Conservation (phyloP, 2,329 filamentous ascomycete species). For the Claviceps sp. region DNA sequence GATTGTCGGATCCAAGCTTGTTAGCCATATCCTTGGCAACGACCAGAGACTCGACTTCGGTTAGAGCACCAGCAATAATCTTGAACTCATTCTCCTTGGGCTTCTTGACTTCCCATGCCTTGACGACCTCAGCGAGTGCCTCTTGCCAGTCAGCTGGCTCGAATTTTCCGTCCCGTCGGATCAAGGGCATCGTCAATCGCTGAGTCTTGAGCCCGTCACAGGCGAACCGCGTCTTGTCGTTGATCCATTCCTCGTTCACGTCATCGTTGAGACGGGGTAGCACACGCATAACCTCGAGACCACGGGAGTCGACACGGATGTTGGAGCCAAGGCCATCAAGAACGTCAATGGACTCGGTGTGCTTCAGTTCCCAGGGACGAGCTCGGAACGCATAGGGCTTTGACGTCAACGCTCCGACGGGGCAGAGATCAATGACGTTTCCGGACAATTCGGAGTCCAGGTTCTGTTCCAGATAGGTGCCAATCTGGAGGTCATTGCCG, state of each 20-base stretch:
- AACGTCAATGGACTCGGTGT: conserved; percentile 91
- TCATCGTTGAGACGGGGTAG: conserved; percentile 91
- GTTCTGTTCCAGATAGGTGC: conserved; percentile 90
- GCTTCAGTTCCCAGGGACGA: conserved; percentile 92
- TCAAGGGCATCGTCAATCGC: conserved; percentile 80
- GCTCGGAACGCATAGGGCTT: conserved; percentile 98
- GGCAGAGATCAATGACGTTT: conserved; percentile 96
- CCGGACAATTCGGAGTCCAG: conserved; percentile 90
- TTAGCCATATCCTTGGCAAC: conserved; percentile 97
- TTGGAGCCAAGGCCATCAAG: conserved; percentile 87
- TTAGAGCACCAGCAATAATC: conserved; percentile 78
- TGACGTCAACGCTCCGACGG: conserved; percentile 88
- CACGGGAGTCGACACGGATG: conserved; percentile 84
- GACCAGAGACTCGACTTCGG: conserved; percentile 85
- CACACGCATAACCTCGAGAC: conserved; percentile 91
- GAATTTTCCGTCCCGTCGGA: conserved; percentile 82
- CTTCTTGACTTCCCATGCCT: conserved; percentile 64
- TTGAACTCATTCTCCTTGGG: conserved; percentile 93
- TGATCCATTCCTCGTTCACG: conserved; percentile 99
- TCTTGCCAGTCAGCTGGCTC: conserved; percentile 92
- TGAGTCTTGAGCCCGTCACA: conserved; percentile 96
- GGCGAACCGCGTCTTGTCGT: conserved; percentile 94
- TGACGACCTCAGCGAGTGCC: conserved; percentile 73
- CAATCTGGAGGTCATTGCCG: conserved; percentile 95
- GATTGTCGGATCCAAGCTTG: conserved; percentile 89